Conservation (phyloP, 2,329 filamentous ascomycete genomes). For the Aspergillus sp. region DNA sequence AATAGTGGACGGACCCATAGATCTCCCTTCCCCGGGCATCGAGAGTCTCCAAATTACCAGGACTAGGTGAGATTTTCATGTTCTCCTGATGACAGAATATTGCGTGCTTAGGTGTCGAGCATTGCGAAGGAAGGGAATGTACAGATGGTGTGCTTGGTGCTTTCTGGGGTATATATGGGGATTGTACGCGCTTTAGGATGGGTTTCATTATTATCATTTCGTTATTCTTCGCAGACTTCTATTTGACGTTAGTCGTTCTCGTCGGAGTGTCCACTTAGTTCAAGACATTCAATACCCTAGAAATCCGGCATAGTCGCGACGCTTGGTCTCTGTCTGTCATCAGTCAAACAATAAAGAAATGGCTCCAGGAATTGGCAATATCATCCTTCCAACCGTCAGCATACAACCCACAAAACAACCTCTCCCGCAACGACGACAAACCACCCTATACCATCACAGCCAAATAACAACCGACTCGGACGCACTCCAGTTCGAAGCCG, state of each 20-base stretch:
- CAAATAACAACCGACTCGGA: slow-evolving; percentile 28
- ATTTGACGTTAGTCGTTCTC: neutral
- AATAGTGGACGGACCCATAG: too few relatives aligned
- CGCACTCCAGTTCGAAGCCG: slow-evolving; percentile 28
- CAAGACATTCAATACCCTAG: neutral
- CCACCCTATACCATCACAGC: slow-evolving; percentile 22
- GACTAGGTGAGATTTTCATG: neutral
- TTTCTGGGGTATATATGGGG: neutral
- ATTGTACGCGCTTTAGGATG: neutral
- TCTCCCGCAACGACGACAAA: neutral
- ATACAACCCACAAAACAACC: neutral
- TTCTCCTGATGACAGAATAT: slow-evolving; percentile 11
- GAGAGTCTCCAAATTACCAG: neutral
- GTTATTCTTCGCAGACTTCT: neutral
- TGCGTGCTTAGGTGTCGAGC: slow-evolving; percentile 11
- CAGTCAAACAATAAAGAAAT: neutral
- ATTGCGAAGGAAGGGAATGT: neutral
- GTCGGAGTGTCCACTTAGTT: neutral
- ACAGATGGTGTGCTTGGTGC: neutral
- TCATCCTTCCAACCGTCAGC: neutral
- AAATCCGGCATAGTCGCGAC: neutral
- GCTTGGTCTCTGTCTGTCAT: neutral
- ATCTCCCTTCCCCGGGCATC: too few relatives aligned
- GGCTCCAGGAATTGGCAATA: neutral
- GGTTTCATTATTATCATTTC: neutral